Evolutionary conservation across 345 rosid genomes (phyloP).

Genomic region (Hypericum androsaemum): DNA sequence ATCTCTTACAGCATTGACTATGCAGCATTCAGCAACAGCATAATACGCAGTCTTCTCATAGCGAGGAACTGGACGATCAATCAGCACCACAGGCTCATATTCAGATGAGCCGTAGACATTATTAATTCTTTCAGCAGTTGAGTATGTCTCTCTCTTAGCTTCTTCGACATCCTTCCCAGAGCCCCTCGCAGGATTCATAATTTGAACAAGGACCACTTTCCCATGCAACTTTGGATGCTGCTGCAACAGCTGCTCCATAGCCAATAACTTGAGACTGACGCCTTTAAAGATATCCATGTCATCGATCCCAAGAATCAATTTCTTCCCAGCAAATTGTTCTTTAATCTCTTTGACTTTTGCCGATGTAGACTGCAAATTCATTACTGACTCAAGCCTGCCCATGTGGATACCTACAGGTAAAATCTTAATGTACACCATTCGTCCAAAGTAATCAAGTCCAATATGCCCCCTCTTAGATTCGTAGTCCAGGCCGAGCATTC

Average conservation of each 20-base stretch:
- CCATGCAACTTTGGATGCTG: slow-evolving; percentile 24
- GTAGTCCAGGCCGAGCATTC: slow-evolving; percentile 36
- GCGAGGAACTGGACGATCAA: slow-evolving; percentile 11
- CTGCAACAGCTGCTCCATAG: slow-evolving; percentile 31
- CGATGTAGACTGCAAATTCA: slow-evolving; percentile 26
- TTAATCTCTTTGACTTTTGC: slow-evolving; percentile 26
- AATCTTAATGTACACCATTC: slow-evolving; percentile 33
- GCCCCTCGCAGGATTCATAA: slow-evolving; percentile 39
- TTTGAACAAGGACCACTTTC: slow-evolving; percentile 32
- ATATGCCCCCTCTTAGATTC: slow-evolving; percentile 41
- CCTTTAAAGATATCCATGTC: slow-evolving; percentile 47
- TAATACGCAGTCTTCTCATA: too few species aligned
- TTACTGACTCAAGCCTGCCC: slow-evolving; percentile 28
- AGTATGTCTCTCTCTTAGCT: slow-evolving; percentile 19
- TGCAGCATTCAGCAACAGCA: too few species aligned
- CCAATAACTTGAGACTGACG: slow-evolving; percentile 31
- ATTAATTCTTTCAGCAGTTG: slow-evolving; percentile 25
- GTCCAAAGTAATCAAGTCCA: slow-evolving; percentile 37
- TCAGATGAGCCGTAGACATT: slow-evolving; percentile 19
- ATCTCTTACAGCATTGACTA: too few species aligned
- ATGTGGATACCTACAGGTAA: slow-evolving; percentile 34
- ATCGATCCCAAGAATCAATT: slow-evolving; percentile 32
- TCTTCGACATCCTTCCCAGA: slow-evolving; percentile 33
- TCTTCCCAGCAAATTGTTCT: slow-evolving; percentile 26
- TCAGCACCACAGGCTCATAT: slow-evolving; percentile 34